Evolutionary conservation across 1,284 basidiomycete genomes (phyloP).

Genomic region (Butyriboletus appendiculatus): DNA sequence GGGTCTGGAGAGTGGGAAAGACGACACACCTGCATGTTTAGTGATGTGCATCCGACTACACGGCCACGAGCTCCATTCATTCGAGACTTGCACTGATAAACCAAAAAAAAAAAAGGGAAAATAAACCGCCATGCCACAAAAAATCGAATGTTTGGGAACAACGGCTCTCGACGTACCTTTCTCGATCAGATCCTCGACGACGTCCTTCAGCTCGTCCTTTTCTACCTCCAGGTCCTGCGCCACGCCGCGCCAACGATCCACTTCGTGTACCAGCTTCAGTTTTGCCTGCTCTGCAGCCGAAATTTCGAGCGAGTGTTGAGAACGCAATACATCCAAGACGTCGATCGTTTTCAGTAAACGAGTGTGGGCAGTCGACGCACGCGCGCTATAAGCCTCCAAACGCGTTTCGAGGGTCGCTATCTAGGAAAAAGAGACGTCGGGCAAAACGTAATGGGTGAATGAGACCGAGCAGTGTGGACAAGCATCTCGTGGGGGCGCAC

Average conservation of each 20-base stretch:
- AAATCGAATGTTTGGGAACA: background rate
- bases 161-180: slow-evolving; percentile 47
- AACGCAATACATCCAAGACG: slow-evolving; percentile 47
- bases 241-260: slow-evolving; percentile 38
- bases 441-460: slow-evolving; percentile 1
- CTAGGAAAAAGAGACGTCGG: slow-evolving; percentile 26
- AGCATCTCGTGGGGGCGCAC: slow-evolving; percentile 2
- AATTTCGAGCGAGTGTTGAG: slow-evolving; percentile 45
- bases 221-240: slow-evolving; percentile 46
- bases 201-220: slow-evolving; percentile 54
- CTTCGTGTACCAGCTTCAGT: slow-evolving; percentile 39
- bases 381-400: slow-evolving; percentile 42
- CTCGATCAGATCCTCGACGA: slow-evolving; percentile 52
- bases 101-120: background rate
- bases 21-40: slow-evolving; percentile 44
- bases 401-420: slow-evolving; percentile 40
- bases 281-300: slow-evolving; percentile 38
- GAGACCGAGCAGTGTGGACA: background rate
- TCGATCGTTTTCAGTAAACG: slow-evolving; percentile 54
- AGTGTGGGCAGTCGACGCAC: slow-evolving; percentile 48
- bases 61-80: slow-evolving; percentile 54
- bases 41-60: slow-evolving; percentile 48
- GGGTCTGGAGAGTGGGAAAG: slow-evolving; percentile 15
- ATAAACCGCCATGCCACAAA: background rate
- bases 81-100: slow-evolving; percentile 50